Base-by-base conservation (phyloP, 495 filamentous ascomycete genomes). In the Paragyromitra xinjiangensis region DNA sequence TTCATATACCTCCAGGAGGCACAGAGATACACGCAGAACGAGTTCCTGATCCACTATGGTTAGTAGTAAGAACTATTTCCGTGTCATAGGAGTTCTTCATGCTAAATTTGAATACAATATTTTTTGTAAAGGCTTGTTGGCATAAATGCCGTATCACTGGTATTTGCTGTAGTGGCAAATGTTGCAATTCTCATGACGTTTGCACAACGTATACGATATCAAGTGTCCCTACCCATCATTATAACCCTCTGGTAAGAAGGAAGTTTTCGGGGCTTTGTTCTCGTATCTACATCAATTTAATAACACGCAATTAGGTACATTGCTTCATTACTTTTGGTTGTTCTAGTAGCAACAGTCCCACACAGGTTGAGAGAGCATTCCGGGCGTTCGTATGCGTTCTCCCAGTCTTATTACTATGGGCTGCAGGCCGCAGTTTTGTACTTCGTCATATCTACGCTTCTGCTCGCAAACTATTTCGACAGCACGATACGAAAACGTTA, bases 401-500 rank as follows among this genome's bases (percentile, higher is more conserved):
- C 92, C 0, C 91, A 95, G 84, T 90, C 91, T 3, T 96, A 90
- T 79, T 97, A 92, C 83, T 96, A 96, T 79, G 93, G 86, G 45
- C 87, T 93, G 42, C 91, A 93, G 66, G 91, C 94, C 7, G 91
- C 93, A 12, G 85, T 85, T 0, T 81, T 96, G 22, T 97, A 96
- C 83, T 92, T 92, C 71, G 84, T 94, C 34, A 89, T 94, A 19
- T 88, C 92, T 3, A 86, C 86, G 0, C 84, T 96, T 58, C 90
- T 96, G 87, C 81, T 88, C 0, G 76, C 91, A 3, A 97, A 93
- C 0, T 88, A 91, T 22, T 86, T 86, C 75, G 92, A 92, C 8
- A 91, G 92, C 3, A 85, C 84, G 42, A 81, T 80, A 8, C 55
- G 69, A 69, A 80, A 78, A 34, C 53, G 22, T 1, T 80, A 80